Percentiles rank a stretch among this genome's conserved stretches.
Conservation (phyloP, 106 monocot species). For the Alisma plantagoaquatica region DNA sequence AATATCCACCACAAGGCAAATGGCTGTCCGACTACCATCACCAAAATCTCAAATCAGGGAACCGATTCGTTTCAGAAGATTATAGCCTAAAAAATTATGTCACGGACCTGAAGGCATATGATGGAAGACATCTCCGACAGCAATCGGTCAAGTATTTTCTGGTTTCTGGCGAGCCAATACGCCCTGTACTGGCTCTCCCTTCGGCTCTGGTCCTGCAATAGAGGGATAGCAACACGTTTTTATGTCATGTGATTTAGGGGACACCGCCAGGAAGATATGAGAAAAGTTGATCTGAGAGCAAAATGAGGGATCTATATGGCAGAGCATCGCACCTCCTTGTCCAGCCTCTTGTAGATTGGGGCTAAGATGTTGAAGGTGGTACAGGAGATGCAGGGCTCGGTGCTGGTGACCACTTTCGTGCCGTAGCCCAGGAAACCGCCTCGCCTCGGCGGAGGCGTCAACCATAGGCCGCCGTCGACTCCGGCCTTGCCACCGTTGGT, state of each 20-base stretch:
- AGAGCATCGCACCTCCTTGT: conserved; percentile 29
- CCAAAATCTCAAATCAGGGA: too few species aligned
- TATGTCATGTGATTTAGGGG: background rate
- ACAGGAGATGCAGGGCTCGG: conserved; percentile 41
- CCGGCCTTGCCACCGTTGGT: background rate
- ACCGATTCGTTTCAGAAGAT: too few species aligned
- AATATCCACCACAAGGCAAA: too few species aligned
- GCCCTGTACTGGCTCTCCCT: conserved; percentile 78
- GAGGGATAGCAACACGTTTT: background rate
- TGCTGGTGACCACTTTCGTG: conserved; percentile 7
- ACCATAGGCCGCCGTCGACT: background rate
- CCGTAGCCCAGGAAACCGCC: conserved; percentile 4
- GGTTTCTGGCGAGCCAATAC: conserved; percentile 79
- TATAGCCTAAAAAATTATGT: conserved; percentile 1
- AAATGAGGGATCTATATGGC: background rate
- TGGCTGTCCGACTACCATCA: too few species aligned
- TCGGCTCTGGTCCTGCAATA: conserved; percentile 43
- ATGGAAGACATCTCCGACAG: conserved; percentile 75
- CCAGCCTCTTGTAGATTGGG: conserved; percentile 72
- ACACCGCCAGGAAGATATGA: background rate
- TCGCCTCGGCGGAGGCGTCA: background rate
- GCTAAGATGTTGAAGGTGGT: conserved; percentile 84
- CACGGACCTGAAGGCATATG: conserved; percentile 80
- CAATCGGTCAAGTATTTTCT: conserved; percentile 66
- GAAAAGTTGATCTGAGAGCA: background rate